These are phyloP conservation scores for Saccharomycopsis crataegensis DNA, from an alignment of 1,139 yeast species.

Conservation along the genomic window DNA sequence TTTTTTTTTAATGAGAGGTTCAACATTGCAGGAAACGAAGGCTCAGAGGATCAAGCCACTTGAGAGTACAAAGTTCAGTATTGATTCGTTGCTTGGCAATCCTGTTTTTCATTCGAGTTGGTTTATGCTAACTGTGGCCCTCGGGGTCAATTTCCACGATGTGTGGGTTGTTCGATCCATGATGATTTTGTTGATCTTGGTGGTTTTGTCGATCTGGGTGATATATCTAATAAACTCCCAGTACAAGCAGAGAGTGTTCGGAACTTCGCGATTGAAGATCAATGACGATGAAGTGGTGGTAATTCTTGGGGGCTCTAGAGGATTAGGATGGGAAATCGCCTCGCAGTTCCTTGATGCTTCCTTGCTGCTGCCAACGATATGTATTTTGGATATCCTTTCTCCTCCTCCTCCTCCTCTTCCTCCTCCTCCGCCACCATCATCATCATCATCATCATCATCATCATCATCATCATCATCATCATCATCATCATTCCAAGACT, in stretches of 20 bases:
- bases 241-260: neutral
- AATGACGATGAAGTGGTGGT: conserved; percentile 8
- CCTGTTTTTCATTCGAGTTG: too few relatives aligned
- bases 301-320: conserved; percentile 18
- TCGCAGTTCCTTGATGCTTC: conserved; percentile 2
- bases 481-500: neutral
- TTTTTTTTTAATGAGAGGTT: too few relatives aligned
- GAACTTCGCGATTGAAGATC: neutral
- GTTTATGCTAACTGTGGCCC: too few relatives aligned
- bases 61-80: too few relatives aligned
- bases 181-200: neutral
- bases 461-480: neutral
- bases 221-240: neutral
- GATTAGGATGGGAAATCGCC: conserved; percentile 14
- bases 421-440: neutral
- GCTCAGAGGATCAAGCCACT: too few relatives aligned
- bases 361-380: neutral
- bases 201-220: conserved; percentile 23
- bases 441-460: too few relatives aligned
- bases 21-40: too few relatives aligned
- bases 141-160: too few relatives aligned
- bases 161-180: too few relatives aligned
- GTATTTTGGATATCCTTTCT: conserved; percentile 8
- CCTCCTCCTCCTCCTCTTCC: neutral
- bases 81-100: too few relatives aligned